Percentiles rank a stretch among this genome's conserved stretches.
phyloP scores from a whole-genome alignment of 2,329 filamentous ascomycete species.

The Aspergillus neotritici region DNA sequence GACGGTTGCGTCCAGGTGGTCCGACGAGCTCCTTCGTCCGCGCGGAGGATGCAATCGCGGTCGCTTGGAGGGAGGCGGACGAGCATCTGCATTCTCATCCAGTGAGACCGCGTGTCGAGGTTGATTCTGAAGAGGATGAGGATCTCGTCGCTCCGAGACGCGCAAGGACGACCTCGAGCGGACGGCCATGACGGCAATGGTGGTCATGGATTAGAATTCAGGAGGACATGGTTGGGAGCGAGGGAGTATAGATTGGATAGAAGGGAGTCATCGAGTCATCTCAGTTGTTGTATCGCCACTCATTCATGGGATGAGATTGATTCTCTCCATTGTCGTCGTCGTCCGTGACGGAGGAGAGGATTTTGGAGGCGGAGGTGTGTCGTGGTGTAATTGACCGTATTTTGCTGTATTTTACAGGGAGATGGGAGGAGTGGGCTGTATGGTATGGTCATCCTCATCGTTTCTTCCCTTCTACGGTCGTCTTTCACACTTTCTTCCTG shows the following conservation, averaged over 20 bases:
- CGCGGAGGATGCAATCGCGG: conserved; percentile 19
- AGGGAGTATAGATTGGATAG: too few relatives aligned
- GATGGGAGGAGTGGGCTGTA: too few relatives aligned
- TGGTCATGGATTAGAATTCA: conserved; percentile 7
- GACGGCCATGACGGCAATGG: conserved; percentile 27
- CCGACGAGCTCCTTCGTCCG: conserved; percentile 30
- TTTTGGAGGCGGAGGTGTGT: conserved; percentile 3
- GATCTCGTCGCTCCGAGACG: conserved; percentile 29
- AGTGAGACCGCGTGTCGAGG: neutral
- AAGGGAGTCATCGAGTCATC: conserved; percentile 1
- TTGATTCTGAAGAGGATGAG: conserved; percentile 13
- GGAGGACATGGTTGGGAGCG: neutral
- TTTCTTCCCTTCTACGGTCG: too few relatives aligned
- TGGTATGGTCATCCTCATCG: too few relatives aligned
- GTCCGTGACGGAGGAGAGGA: neutral
- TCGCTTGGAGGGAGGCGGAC: conserved; percentile 23
- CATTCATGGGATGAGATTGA: neutral
- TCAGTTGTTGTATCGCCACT: neutral
- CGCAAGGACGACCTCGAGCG: conserved; percentile 31
- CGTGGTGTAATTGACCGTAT: too few relatives aligned
- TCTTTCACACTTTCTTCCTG: too few relatives aligned
- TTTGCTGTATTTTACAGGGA: too few relatives aligned
- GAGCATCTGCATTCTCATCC: too few relatives aligned
- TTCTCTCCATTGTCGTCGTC: too few relatives aligned
- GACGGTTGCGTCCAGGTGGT: conserved; percentile 27